Evolutionary conservation across 805 yeast genomes (phyloP).

Genomic region (Sungouiozyma intestinalis): DNA sequence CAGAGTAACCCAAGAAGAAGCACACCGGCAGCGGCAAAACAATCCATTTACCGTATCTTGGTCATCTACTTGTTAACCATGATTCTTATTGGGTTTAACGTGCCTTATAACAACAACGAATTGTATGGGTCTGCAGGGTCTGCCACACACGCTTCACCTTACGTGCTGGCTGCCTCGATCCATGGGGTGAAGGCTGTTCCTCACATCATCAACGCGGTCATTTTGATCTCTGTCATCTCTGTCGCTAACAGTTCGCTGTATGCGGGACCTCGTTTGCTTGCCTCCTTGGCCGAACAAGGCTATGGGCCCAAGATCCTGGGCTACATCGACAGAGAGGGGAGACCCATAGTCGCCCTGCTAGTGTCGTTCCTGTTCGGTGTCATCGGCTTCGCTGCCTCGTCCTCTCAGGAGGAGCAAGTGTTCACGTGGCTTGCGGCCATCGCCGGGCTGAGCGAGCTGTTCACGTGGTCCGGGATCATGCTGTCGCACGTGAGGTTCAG

Average conservation of each 20-base stretch:
- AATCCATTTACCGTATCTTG: constrained; percentile 54
- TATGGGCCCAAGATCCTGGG: constrained; percentile 47
- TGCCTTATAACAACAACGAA: constrained; percentile 44
- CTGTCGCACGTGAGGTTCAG: constrained; percentile 45
- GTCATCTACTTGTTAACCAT: constrained; percentile 47
- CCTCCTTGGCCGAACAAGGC: constrained; percentile 60
- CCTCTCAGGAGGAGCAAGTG: constrained; percentile 39
- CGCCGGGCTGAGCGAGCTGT: constrained; percentile 45
- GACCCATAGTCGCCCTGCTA: constrained; percentile 48
- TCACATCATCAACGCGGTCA: constrained; percentile 63
- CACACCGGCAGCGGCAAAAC: constrained; percentile 54
- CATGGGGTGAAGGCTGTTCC: constrained; percentile 60
- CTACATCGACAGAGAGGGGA: constrained; percentile 46
- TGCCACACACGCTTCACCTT: constrained; percentile 56
- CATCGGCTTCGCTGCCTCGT: constrained; percentile 50
- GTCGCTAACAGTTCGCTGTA: constrained; percentile 70
- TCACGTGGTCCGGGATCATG: constrained; percentile 50
- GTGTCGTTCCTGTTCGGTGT: constrained; percentile 43
- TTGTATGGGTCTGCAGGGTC: constrained; percentile 41
- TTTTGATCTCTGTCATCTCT: constrained; percentile 60
- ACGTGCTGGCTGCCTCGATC: constrained; percentile 56
- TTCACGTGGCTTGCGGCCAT: constrained; percentile 54
- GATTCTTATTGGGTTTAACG: constrained; percentile 46
- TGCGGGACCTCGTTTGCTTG: constrained; percentile 63
- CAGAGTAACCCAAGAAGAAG: constrained; percentile 48